A percentile compares a stretch with the other conserved stretches of the same genome.
Evolutionary conservation across 2,329 filamentous ascomycete genomes (phyloP).

Genomic region (Sporothrix globosa): DNA sequence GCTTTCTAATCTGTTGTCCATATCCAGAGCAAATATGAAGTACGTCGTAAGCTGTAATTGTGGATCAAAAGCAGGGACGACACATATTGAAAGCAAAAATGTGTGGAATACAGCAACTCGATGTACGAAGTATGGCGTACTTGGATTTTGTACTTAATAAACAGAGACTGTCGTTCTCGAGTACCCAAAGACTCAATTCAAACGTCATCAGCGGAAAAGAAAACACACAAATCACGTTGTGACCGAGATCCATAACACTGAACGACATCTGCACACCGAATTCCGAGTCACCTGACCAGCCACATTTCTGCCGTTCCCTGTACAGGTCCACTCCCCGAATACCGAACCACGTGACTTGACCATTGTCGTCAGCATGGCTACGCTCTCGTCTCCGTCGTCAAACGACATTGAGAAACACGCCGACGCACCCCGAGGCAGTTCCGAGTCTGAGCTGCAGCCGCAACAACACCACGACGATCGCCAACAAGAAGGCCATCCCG

Average conservation of each 20-base stretch:
- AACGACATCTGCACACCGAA: neutral
- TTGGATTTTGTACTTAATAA: neutral
- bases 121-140: neutral
- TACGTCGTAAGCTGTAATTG: neutral
- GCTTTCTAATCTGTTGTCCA: neutral
- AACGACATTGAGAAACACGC: constrained; percentile 21
- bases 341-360: neutral
- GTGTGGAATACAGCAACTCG: neutral
- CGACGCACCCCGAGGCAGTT: neutral
- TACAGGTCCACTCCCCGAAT: neutral
- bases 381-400: neutral
- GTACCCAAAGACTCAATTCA: neutral
- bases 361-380: neutral
- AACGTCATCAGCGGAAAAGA: neutral
- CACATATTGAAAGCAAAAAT: neutral
- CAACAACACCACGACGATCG: neutral
- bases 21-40: neutral
- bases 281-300: too few relatives aligned
- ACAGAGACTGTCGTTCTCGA: neutral
- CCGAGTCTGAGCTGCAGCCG: neutral
- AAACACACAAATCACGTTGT: neutral
- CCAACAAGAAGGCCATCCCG: neutral
- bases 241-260: too few relatives aligned
- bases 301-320: too few relatives aligned
- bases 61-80: neutral